Evolutionary conservation across 768 basidiomycete genomes (phyloP).

Genomic region (Kwoniella pini): DNA sequence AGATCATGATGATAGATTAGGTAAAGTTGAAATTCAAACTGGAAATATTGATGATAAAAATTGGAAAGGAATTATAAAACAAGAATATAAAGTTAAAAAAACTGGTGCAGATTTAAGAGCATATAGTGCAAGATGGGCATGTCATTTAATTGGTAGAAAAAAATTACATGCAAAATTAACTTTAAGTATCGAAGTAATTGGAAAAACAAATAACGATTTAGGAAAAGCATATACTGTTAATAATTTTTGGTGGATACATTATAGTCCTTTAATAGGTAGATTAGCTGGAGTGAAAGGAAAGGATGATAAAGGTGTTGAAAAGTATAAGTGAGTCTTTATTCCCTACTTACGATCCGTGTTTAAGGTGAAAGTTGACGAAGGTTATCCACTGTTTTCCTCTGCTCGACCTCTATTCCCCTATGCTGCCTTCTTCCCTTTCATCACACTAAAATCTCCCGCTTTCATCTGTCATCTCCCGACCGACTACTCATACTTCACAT

Average conservation of each 20-base stretch:
- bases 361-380: neutral
- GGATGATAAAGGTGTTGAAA: conserved; percentile 37
- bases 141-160: conserved; percentile 11
- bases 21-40: conserved; percentile 34
- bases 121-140: conserved; percentile 34
- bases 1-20: conserved; percentile 49
- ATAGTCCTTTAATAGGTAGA: conserved; percentile 58
- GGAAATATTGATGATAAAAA: conserved; percentile 31
- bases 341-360: neutral
- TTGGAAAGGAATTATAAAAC: conserved; percentile 34
- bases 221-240: conserved; percentile 57
- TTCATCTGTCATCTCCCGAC: neutral
- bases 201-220: conserved; percentile 45
- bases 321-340: conserved; percentile 32
- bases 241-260: conserved; percentile 55
- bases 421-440: no score
- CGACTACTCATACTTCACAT: conserved; percentile 14
- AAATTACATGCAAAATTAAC: conserved; percentile 35
- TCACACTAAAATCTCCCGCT: no score
- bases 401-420: neutral
- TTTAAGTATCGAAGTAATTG: conserved; percentile 52
- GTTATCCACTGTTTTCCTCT: neutral
- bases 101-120: conserved; percentile 37
- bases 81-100: conserved; percentile 40
- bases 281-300: conserved; percentile 50